Evolutionary conservation across 2,329 filamentous ascomycete genomes (phyloP).

Genomic region (Dothideomycetes sp.): DNA sequence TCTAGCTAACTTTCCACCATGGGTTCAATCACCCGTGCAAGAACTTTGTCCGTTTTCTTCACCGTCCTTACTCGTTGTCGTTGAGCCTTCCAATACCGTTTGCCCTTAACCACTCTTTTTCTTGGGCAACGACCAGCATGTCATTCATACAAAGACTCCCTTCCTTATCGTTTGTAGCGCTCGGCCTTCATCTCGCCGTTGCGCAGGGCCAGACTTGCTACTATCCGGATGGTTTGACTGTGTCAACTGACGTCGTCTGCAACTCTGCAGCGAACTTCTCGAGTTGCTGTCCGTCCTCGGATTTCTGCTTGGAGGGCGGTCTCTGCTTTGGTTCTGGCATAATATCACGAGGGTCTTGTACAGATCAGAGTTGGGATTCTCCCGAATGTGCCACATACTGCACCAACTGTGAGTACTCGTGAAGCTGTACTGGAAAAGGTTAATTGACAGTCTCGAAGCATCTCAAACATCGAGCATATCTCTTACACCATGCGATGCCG

Average conservation of each 20-base stretch:
- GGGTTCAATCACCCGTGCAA: too few relatives aligned
- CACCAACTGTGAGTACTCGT: constrained; percentile 11
- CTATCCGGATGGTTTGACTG: constrained; percentile 16
- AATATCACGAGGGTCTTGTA: constrained; percentile 19
- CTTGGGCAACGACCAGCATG: constrained; percentile 2
- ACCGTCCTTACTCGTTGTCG: constrained; percentile 1
- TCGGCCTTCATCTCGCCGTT: constrained; percentile 6
- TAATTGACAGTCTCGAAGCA: neutral
- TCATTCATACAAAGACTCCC: constrained; percentile 2
- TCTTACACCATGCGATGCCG: constrained; percentile 7
- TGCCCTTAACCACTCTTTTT: too few relatives aligned
- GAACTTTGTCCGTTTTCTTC: neutral
- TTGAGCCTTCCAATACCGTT: neutral
- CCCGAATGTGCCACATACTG: constrained; percentile 19
- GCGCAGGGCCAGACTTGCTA: constrained; percentile 16
- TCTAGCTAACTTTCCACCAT: too few relatives aligned
- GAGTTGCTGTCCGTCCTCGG: constrained; percentile 18
- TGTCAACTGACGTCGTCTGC: constrained; percentile 17
- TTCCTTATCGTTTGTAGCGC: neutral
- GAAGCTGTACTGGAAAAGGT: neutral
- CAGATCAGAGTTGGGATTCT: constrained; percentile 20
- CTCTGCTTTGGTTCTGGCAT: constrained; percentile 20
- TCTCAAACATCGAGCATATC: constrained; percentile 3
- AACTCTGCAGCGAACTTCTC: constrained; percentile 10
- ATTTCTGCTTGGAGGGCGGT: constrained; percentile 21